Evolutionary conservation across 2,329 filamentous ascomycete species (phyloP).

Genomic region (Xylaria sp.): DNA sequence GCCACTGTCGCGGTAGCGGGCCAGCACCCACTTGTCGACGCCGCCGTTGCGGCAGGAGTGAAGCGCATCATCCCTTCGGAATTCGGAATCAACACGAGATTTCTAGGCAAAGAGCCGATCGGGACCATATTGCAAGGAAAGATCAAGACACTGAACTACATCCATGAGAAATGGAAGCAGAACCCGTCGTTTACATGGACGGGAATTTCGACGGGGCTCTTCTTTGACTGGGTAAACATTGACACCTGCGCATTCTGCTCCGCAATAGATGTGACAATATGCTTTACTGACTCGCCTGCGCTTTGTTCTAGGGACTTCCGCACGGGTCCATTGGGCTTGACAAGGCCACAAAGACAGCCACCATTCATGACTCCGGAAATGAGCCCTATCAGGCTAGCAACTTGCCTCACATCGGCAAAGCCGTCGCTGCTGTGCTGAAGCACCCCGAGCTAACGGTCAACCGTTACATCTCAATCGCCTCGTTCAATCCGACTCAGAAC

Average conservation of each 20-base stretch:
- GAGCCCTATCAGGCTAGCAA: constrained; percentile 58
- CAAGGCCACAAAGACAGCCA: constrained; percentile 53
- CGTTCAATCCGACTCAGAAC: constrained; percentile 63
- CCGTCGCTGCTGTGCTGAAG: constrained; percentile 57
- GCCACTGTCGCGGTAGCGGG: constrained; percentile 48
- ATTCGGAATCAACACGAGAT: constrained; percentile 48
- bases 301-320: constrained; percentile 48
- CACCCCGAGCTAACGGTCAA: constrained; percentile 59
- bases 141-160: constrained; percentile 52
- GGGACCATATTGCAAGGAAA: constrained; percentile 38
- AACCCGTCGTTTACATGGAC: constrained; percentile 62
- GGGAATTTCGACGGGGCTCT: constrained; percentile 60
- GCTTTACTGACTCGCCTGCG: not conserved
- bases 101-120: constrained; percentile 30
- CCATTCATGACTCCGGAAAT: constrained; percentile 62
- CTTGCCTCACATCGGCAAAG: constrained; percentile 55
- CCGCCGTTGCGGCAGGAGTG: constrained; percentile 60
- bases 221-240: constrained; percentile 63
- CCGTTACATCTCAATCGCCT: constrained; percentile 62
- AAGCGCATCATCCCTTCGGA: constrained; percentile 63
- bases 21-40: constrained; percentile 59
- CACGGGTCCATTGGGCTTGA: constrained; percentile 59
- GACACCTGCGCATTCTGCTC: not conserved
- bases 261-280: not conserved
- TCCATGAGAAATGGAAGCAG: constrained; percentile 54